Percentiles rank a stretch among this genome's conserved stretches.
Conservation (phyloP, 1,284 basidiomycete species). For the Tetrapyrgos nigripes region DNA sequence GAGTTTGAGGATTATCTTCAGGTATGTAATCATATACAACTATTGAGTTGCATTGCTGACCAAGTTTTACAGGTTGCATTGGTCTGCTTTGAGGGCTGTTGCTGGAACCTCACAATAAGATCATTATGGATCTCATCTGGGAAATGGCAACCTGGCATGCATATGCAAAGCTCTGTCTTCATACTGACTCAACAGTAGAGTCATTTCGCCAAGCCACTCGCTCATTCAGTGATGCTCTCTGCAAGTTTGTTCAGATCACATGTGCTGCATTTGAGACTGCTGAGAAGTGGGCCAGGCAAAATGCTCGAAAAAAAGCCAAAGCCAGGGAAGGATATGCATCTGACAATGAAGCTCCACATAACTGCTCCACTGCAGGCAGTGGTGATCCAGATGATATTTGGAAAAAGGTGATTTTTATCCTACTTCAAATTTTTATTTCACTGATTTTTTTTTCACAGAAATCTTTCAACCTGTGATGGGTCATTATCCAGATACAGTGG, state of each 20-base stretch:
- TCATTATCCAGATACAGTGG: too few species aligned
- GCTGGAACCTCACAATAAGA: conserved; percentile 19
- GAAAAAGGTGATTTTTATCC: too few species aligned
- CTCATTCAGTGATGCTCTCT: conserved; percentile 17
- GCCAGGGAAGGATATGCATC: too few species aligned
- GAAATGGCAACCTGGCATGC: conserved; percentile 29
- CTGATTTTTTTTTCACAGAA: too few species aligned
- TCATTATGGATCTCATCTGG: conserved; percentile 30
- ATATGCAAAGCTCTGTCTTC: conserved; percentile 27
- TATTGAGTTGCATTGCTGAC: background rate
- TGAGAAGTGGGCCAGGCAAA: too few species aligned
- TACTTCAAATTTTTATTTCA: too few species aligned
- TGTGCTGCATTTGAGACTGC: conserved; percentile 23
- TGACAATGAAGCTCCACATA: too few species aligned
- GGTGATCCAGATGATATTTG: too few species aligned
- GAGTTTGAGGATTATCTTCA: too few species aligned
- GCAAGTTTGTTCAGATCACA: conserved; percentile 20
- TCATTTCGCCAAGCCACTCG: conserved; percentile 16
- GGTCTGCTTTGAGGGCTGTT: conserved; percentile 28
- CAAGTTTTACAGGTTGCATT: background rate
- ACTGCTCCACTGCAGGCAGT: too few species aligned
- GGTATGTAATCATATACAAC: background rate
- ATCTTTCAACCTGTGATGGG: too few species aligned
- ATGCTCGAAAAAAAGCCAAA: too few species aligned
- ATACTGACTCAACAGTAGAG: conserved; percentile 24